A percentile compares a stretch with the other conserved stretches of the same genome.
Conservation (phyloP, 2,329 filamentous ascomycete genomes). For the Botryotinia calthae region DNA sequence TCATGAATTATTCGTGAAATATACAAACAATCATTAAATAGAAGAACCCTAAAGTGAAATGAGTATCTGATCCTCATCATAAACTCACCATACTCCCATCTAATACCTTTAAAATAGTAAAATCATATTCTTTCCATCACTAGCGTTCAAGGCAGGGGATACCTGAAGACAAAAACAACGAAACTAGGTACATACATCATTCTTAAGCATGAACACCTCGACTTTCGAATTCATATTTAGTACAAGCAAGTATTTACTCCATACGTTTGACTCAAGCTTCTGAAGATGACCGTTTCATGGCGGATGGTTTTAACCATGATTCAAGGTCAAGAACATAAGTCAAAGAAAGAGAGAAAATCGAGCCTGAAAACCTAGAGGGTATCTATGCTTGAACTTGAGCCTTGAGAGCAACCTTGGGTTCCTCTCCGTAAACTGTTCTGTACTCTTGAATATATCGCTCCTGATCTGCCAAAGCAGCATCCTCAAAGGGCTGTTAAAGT, state of each 20-base stretch:
- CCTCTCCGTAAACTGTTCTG: conserved; percentile 17
- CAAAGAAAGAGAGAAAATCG: not conserved
- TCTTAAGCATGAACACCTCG: not conserved
- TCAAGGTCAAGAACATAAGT: not conserved
- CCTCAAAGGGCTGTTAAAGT: conserved; percentile 24
- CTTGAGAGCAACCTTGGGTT: not conserved
- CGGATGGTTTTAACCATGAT: not conserved
- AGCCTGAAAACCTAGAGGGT: not conserved
- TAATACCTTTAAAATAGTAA: not conserved
- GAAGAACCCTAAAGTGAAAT: not conserved
- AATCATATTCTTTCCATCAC: not conserved
- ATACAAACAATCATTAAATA: not conserved
- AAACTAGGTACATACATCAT: not conserved
- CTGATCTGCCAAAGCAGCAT: conserved; percentile 32
- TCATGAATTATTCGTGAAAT: not conserved
- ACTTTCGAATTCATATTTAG: not conserved
- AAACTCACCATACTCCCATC: too few relatives aligned
- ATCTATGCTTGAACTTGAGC: not conserved
- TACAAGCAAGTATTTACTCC: not conserved
- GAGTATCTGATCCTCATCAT: not conserved
- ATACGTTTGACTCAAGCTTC: not conserved
- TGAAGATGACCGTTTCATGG: not conserved
- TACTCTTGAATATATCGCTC: conserved; percentile 31
- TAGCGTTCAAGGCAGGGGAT: not conserved
- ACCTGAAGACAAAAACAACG: not conserved